Evolutionary conservation across 768 basidiomycete species (phyloP).

Genomic region (Tricholoma sp.): DNA sequence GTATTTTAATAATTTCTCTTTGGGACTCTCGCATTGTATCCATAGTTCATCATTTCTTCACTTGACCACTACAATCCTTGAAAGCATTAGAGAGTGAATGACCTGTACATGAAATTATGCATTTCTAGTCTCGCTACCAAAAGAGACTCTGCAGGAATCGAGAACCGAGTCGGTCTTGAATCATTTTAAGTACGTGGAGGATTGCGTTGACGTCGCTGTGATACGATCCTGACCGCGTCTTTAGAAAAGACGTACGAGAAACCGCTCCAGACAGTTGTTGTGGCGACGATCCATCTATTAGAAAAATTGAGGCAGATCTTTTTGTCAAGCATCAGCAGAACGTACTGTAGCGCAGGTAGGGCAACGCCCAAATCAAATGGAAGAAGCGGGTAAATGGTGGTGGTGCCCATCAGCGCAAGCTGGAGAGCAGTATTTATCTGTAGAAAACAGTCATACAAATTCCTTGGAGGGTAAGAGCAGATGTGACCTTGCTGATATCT

Average conservation of each 20-base stretch:
- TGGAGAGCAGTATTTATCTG: constrained; percentile 93
- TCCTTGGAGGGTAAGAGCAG: not conserved
- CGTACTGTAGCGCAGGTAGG: constrained; percentile 74
- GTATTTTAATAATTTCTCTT: not conserved
- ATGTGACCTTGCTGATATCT: constrained; percentile 78
- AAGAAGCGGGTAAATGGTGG: constrained; percentile 79
- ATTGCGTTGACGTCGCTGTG: constrained; percentile 28
- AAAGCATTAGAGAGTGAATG: not conserved
- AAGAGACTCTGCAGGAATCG: not conserved
- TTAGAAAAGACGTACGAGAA: constrained; percentile 75
- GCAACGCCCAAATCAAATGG: constrained; percentile 50
- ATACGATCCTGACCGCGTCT: constrained; percentile 62
- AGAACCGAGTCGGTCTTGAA: not conserved
- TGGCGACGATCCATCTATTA: constrained; percentile 76
- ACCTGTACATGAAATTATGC: not conserved
- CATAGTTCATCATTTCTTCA: not conserved
- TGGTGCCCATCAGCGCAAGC: constrained; percentile 84
- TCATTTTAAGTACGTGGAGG: constrained; percentile 16
- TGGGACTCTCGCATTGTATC: constrained; percentile 6
- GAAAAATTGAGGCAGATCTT: constrained; percentile 1
- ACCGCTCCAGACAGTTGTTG: constrained; percentile 91
- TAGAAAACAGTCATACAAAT: not conserved
- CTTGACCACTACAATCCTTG: not conserved
- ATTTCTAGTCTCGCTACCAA: not conserved
- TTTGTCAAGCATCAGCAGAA: constrained; percentile 11